phyloP scores from a whole-genome alignment of 1,284 basidiomycete species.

The Puccinia horiana region DNA sequence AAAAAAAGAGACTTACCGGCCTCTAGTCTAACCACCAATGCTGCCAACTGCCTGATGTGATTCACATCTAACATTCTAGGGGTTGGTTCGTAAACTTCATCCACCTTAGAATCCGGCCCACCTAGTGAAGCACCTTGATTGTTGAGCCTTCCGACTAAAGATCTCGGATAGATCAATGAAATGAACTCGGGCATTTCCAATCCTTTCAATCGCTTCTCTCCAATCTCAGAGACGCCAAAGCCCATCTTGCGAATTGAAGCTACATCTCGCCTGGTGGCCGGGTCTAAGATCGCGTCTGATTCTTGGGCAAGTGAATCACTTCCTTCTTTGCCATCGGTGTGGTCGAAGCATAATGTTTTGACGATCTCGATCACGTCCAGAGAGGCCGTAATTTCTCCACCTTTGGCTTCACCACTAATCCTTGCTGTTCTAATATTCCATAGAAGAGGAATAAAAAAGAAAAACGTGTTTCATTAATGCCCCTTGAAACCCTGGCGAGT shows the following conservation, averaged over 20 bases:
- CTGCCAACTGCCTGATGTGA: constrained; percentile 75
- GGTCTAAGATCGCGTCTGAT: constrained; percentile 57
- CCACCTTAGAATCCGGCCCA: constrained; percentile 47
- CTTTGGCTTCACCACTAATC: constrained; percentile 78
- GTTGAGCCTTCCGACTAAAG: constrained; percentile 70
- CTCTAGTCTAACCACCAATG: constrained; percentile 79
- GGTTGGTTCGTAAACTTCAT: constrained; percentile 58
- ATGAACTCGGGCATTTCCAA: constrained; percentile 77
- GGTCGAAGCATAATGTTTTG: constrained; percentile 60
- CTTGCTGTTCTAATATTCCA: constrained; percentile 68
- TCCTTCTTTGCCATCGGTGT: constrained; percentile 59
- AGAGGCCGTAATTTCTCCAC: constrained; percentile 93
- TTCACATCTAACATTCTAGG: constrained; percentile 70
- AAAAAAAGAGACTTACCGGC: constrained; percentile 64
- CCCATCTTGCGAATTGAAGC: constrained; percentile 75
- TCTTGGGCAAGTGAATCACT: constrained; percentile 51
- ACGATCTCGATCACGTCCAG: constrained; percentile 85
- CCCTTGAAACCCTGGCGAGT: constrained; percentile 75
- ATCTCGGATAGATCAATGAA: constrained; percentile 78
- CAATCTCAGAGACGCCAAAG: constrained; percentile 73
- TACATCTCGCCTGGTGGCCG: constrained; percentile 60
- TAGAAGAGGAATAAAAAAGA: not conserved
- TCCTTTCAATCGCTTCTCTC: constrained; percentile 90
- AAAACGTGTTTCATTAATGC: constrained; percentile 65
- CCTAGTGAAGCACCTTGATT: constrained; percentile 45